Conservation (phyloP, 2,329 filamentous ascomycete species). For the Colletotrichum tropicicola region DNA sequence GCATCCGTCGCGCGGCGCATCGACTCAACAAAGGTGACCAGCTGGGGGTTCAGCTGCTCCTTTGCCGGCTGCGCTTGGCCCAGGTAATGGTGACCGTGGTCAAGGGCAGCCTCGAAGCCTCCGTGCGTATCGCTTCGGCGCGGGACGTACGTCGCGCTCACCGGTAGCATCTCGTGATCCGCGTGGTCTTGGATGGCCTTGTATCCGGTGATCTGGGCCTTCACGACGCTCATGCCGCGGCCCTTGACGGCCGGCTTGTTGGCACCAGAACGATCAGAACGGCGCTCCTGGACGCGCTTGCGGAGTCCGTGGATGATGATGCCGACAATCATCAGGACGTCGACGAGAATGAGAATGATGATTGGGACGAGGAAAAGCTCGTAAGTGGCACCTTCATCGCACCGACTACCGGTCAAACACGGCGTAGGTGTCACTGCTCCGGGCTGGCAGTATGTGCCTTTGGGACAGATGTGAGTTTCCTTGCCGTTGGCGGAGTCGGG, state of each 20-base stretch:
- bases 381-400: slow-evolving; percentile 51
- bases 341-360: slow-evolving; percentile 50
- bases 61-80: slow-evolving; percentile 34
- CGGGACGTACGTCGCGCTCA: slow-evolving; percentile 43
- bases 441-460: slow-evolving; percentile 59
- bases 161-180: slow-evolving; percentile 46
- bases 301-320: slow-evolving; percentile 45
- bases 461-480: slow-evolving; percentile 51
- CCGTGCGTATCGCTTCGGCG: slow-evolving; percentile 17
- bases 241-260: neutral
- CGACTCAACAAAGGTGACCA: slow-evolving; percentile 60
- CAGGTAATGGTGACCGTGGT: slow-evolving; percentile 34
- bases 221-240: slow-evolving; percentile 37
- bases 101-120: slow-evolving; percentile 48
- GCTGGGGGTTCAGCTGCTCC: slow-evolving; percentile 45
- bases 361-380: slow-evolving; percentile 55
- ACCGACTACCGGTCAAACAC: slow-evolving; percentile 55
- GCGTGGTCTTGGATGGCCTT: slow-evolving; percentile 40
- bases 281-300: slow-evolving; percentile 37
- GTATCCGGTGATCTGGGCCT: slow-evolving; percentile 43
- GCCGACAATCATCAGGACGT: slow-evolving; percentile 48
- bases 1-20: slow-evolving; percentile 61
- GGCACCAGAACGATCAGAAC: neutral
- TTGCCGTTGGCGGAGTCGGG: slow-evolving; percentile 45
- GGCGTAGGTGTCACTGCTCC: slow-evolving; percentile 57